Evolutionary conservation across 1,284 basidiomycete genomes (phyloP).

Genomic region (Moesziomyces globuligerus): DNA sequence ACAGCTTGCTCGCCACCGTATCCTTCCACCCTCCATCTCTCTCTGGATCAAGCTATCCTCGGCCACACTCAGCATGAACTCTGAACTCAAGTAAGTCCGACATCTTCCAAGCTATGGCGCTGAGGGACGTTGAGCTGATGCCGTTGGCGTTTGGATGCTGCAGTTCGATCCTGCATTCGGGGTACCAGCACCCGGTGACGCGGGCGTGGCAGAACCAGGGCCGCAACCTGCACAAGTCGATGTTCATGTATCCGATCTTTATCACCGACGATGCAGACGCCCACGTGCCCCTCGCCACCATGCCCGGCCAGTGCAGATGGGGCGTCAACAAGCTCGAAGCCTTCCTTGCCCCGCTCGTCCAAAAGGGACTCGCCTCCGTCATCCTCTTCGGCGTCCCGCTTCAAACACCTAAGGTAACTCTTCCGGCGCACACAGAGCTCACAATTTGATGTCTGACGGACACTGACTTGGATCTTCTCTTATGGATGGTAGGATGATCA

Average conservation of each 20-base stretch:
- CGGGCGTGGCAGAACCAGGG: constrained; percentile 60
- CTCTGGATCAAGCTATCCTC: too few relatives aligned
- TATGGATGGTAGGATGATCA: constrained; percentile 77
- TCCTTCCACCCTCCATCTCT: too few relatives aligned
- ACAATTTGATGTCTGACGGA: not conserved
- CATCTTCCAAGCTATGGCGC: not conserved
- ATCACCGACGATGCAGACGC: constrained; percentile 62
- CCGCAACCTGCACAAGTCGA: constrained; percentile 52
- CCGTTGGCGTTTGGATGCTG: not conserved
- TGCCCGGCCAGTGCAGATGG: constrained; percentile 73
- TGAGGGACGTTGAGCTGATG: not conserved
- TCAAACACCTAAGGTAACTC: constrained; percentile 79
- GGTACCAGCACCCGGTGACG: constrained; percentile 58
- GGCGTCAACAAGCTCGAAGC: constrained; percentile 89
- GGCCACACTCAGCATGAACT: constrained; percentile 37
- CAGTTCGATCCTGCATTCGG: constrained; percentile 57
- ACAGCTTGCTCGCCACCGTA: not conserved
- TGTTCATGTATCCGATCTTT: constrained; percentile 67
- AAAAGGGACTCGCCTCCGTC: constrained; percentile 89
- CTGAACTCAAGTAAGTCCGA: constrained; percentile 39
- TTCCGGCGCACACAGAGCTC: too few relatives aligned
- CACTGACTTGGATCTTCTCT: not conserved
- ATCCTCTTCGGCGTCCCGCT: constrained; percentile 97
- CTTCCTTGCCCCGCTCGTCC: constrained; percentile 86
- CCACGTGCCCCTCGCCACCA: constrained; percentile 44